phyloP scores from a whole-genome alignment of 1,284 basidiomycete genomes.

The Polyporus tsugae region DNA sequence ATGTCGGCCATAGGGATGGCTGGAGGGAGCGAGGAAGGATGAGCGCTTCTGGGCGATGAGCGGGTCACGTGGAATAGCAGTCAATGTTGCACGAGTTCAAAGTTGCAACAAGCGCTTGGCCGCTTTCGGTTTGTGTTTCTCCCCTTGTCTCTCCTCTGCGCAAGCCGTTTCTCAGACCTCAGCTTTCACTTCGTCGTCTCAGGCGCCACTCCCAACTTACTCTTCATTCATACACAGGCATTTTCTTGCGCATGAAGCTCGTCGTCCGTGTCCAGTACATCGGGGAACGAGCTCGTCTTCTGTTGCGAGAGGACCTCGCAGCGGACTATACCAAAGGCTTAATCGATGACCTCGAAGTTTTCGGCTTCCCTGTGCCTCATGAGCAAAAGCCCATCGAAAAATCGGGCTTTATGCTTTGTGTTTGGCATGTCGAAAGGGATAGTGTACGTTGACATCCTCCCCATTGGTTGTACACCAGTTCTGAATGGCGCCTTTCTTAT shows the following conservation, averaged over 20 bases:
- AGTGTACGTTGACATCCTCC: conserved; percentile 21
- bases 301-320: conserved; percentile 30
- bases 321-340: conserved; percentile 31
- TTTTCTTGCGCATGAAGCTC: conserved; percentile 28
- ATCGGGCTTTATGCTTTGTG: conserved; percentile 33
- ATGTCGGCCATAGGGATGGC: conserved; percentile 17
- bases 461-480: background rate
- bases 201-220: background rate
- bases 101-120: background rate
- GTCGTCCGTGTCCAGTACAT: conserved; percentile 34
- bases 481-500: background rate
- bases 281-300: conserved; percentile 32
- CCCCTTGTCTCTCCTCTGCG: conserved; percentile 9
- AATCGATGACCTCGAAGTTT: conserved; percentile 30
- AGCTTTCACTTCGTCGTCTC: background rate
- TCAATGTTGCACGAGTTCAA: conserved; percentile 13
- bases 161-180: conserved; percentile 3
- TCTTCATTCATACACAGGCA: background rate
- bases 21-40: background rate
- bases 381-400: conserved; percentile 34
- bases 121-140: background rate
- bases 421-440: conserved; percentile 29
- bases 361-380: conserved; percentile 30
- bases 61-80: conserved; percentile 3
- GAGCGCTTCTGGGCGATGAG: background rate